Evolutionary conservation across 352 stramenopile genomes (phyloP).

Genomic region (Phytophthora cryptogea): DNA sequence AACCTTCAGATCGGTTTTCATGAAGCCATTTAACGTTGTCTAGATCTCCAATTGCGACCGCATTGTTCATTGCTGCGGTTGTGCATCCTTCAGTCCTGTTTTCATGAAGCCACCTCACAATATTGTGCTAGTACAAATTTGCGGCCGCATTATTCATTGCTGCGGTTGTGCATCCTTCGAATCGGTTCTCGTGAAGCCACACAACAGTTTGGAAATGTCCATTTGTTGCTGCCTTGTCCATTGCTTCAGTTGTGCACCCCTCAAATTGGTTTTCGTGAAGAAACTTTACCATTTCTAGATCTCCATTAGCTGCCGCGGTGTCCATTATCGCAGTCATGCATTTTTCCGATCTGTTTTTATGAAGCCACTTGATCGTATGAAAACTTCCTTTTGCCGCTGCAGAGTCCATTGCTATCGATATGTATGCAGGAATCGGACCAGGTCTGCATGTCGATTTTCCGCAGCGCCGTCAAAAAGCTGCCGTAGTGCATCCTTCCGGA

Average conservation of each 20-base stretch:
- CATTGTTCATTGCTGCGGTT: conserved; percentile 24
- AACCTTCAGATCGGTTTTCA: conserved; percentile 13
- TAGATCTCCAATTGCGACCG: conserved; percentile 1
- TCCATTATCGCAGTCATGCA: conserved; percentile 9
- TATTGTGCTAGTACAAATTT: too few relatives aligned
- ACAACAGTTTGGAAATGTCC: background rate
- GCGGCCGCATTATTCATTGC: background rate
- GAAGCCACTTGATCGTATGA: conserved; percentile 12
- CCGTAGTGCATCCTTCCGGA: too few relatives aligned
- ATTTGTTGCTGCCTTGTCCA: background rate
- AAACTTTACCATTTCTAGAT: conserved; percentile 14
- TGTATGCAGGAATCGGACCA: too few relatives aligned
- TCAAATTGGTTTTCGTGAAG: conserved; percentile 15
- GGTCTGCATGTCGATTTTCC: too few relatives aligned
- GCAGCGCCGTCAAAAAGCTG: too few relatives aligned
- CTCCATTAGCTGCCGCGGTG: conserved; percentile 11
- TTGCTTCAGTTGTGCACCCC: conserved; percentile 5
- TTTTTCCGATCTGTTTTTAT: conserved; percentile 1
- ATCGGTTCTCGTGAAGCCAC: background rate
- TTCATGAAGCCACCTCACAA: conserved; percentile 14
- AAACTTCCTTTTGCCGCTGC: conserved; percentile 11
- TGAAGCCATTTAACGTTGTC: conserved; percentile 23
- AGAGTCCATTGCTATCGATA: too few relatives aligned
- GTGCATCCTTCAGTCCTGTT: conserved; percentile 23
- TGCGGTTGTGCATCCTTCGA: background rate